Evolutionary conservation across 2,329 filamentous ascomycete species (phyloP).

Genomic region (Rutstroemia sydowiana): DNA sequence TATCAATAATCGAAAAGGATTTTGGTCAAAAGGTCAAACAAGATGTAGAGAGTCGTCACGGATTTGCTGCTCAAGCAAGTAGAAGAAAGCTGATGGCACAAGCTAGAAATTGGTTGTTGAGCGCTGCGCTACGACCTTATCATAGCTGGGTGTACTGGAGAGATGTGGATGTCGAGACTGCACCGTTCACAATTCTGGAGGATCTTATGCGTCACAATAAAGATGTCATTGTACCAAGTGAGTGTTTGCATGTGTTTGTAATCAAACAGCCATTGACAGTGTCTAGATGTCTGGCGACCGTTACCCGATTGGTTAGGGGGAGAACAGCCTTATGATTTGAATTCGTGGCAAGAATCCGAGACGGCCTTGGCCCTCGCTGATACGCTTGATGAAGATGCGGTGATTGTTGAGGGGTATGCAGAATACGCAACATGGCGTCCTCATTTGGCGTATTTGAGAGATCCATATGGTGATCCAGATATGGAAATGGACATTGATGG

Average conservation of each 20-base stretch:
- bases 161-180: constrained; percentile 96
- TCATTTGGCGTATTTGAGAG: constrained; percentile 90
- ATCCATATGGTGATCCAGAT: constrained; percentile 94
- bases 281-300: constrained; percentile 88
- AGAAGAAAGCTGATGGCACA: constrained; percentile 96
- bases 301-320: constrained; percentile 97
- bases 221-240: constrained; percentile 96
- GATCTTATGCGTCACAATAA: constrained; percentile 99
- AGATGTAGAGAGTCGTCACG: constrained; percentile 94
- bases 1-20: constrained; percentile 97
- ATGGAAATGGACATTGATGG: constrained; percentile 99
- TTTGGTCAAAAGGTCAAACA: constrained; percentile 98
- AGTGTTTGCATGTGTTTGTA: constrained; percentile 34
- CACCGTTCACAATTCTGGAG: constrained; percentile 91
- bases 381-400: constrained; percentile 92
- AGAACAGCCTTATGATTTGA: constrained; percentile 95
- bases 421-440: constrained; percentile 98
- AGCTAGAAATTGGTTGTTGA: constrained; percentile 93
- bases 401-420: constrained; percentile 97
- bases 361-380: constrained; percentile 90
- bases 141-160: constrained; percentile 99
- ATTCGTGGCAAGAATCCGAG: constrained; percentile 99
- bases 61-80: constrained; percentile 90
- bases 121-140: constrained; percentile 83
- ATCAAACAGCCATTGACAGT: not conserved